A percentile compares a stretch with the other conserved stretches of the same genome.
Evolutionary conservation across 768 basidiomycete genomes (phyloP).

Genomic region (Russula earlei): DNA sequence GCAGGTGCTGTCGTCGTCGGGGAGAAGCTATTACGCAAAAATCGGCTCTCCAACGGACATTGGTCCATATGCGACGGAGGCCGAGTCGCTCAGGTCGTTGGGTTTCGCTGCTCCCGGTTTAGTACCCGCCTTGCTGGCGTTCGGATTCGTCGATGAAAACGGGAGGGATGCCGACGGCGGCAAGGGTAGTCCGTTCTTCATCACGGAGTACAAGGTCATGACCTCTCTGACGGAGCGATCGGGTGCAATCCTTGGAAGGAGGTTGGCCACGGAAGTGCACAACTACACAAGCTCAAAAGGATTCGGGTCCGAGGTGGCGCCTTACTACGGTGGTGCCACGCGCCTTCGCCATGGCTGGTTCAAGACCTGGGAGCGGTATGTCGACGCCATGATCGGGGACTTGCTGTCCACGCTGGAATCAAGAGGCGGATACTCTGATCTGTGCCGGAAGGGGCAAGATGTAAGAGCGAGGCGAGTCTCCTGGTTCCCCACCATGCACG

Average conservation of each 20-base stretch:
- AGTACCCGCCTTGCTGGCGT: conserved; percentile 49
- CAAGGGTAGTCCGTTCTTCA: conserved; percentile 48
- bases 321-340: conserved; percentile 61
- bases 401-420: conserved; percentile 39
- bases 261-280: conserved; percentile 63
- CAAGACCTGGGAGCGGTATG: conserved; percentile 62
- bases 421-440: conserved; percentile 33
- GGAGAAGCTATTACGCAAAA: conserved; percentile 55
- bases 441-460: conserved; percentile 44
- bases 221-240: conserved; percentile 36
- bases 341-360: conserved; percentile 65
- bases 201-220: conserved; percentile 66
- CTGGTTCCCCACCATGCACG: neutral
- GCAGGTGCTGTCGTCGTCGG: conserved; percentile 49
- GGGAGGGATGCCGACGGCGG: conserved; percentile 23
- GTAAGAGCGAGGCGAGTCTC: conserved; percentile 35
- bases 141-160: conserved; percentile 30
- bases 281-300: conserved; percentile 41
- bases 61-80: conserved; percentile 64
- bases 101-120: conserved; percentile 53
- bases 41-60: conserved; percentile 39
- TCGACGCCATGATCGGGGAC: conserved; percentile 48
- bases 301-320: conserved; percentile 66
- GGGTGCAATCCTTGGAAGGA: conserved; percentile 44
- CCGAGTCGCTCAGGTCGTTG: conserved; percentile 57